phyloP scores from a whole-genome alignment of 371 early-diverging fungal genomes.

The Lichtheimia ornata region DNA sequence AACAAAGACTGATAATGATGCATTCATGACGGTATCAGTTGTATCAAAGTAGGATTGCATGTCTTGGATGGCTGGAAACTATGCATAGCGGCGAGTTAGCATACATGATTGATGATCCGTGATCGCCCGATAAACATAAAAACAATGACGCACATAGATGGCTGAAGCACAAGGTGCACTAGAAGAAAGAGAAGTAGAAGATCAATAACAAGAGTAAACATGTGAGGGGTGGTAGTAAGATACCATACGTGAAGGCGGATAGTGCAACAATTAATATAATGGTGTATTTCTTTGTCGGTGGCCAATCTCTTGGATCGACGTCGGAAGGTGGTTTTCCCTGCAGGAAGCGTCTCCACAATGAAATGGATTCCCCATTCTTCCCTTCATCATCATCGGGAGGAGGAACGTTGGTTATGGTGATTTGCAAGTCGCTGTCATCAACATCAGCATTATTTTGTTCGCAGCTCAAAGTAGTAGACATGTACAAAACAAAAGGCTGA shows the following conservation, averaged over 20 bases:
- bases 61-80: constrained; percentile 27
- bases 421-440: too few relatives aligned
- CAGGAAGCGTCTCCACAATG: too few relatives aligned
- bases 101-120: not conserved
- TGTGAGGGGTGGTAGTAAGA: not conserved
- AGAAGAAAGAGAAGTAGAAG: not conserved
- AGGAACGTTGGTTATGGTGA: too few relatives aligned
- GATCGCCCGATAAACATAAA: too few relatives aligned
- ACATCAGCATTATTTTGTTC: too few relatives aligned
- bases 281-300: constrained; percentile 13
- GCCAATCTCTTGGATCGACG: constrained; percentile 15
- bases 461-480: too few relatives aligned
- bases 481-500: too few relatives aligned
- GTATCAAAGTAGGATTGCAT: constrained; percentile 27
- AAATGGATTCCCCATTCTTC: too few relatives aligned
- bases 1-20: constrained; percentile 31
- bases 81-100: not conserved
- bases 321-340: too few relatives aligned
- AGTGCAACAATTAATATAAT: constrained; percentile 18
- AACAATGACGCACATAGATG: constrained; percentile 21
- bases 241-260: constrained; percentile 17
- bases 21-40: constrained; percentile 28
- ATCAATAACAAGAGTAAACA: not conserved
- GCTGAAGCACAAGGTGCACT: constrained; percentile 25
- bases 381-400: too few relatives aligned